phyloP scores from a whole-genome alignment of 139 green algal species.

The Zygnema cylindricum region DNA sequence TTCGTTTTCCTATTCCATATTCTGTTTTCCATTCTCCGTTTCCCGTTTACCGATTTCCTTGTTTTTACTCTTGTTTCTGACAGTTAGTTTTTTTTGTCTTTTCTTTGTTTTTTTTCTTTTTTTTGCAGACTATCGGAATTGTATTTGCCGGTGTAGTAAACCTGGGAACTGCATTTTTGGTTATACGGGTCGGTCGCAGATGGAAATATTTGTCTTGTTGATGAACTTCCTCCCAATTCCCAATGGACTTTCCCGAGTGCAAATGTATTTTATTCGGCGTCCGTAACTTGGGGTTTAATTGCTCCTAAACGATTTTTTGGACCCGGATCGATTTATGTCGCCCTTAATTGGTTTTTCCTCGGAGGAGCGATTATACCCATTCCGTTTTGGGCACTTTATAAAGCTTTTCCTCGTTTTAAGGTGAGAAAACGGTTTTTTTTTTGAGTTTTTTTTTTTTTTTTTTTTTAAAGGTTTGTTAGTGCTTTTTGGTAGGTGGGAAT shows the following conservation, averaged over 20 bases:
- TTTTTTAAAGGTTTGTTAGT: too few species aligned
- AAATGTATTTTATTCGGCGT: constrained; percentile 38
- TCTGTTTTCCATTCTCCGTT: too few species aligned
- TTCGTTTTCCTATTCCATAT: too few species aligned
- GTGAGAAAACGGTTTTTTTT: background rate
- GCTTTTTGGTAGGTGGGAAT: too few species aligned
- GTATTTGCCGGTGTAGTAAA: constrained; percentile 25
- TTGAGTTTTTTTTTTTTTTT: too few species aligned
- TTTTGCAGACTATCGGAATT: constrained; percentile 31
- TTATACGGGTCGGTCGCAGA: constrained; percentile 5
- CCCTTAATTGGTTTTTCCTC: constrained; percentile 45
- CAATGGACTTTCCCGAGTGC: constrained; percentile 31
- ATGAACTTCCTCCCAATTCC: background rate
- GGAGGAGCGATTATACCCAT: constrained; percentile 1
- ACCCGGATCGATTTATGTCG: background rate
- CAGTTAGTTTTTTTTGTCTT: too few species aligned
- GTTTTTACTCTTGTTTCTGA: too few species aligned
- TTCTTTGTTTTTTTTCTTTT: too few species aligned
- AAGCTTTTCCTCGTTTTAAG: background rate
- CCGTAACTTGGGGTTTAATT: constrained; percentile 37
- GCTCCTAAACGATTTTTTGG: constrained; percentile 29
- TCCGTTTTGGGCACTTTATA: constrained; percentile 13
- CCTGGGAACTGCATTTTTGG: constrained; percentile 37
- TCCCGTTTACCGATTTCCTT: too few species aligned
- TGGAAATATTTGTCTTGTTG: constrained; percentile 21